phyloP scores from a whole-genome alignment of 805 yeast species.

The Candida insectalens region DNA sequence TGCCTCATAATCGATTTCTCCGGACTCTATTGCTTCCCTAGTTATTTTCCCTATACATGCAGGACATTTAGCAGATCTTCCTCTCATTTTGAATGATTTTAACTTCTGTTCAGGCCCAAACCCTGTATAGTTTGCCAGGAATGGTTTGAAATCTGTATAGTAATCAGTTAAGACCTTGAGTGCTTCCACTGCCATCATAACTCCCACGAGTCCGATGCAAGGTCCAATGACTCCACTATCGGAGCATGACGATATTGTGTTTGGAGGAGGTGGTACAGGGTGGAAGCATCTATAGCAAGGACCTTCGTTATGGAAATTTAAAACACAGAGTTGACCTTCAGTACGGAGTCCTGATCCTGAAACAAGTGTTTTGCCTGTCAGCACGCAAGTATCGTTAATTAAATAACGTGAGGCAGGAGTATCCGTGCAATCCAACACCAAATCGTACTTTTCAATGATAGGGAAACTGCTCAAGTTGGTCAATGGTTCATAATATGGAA shows the following conservation, averaged over 20 bases:
- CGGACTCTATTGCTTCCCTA: slow-evolving; percentile 31
- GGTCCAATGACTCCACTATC: slow-evolving; percentile 96
- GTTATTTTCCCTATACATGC: slow-evolving; percentile 53
- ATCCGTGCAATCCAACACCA: slow-evolving; percentile 90
- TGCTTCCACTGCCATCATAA: slow-evolving; percentile 81
- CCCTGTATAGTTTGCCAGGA: slow-evolving; percentile 58
- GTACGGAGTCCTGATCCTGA: slow-evolving; percentile 89
- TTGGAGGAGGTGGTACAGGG: slow-evolving; percentile 84
- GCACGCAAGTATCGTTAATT: slow-evolving; percentile 74
- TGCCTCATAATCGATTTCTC: slow-evolving; percentile 48
- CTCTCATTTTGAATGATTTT: slow-evolving; percentile 73
- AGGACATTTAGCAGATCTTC: slow-evolving; percentile 46
- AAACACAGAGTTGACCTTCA: slow-evolving; percentile 80
- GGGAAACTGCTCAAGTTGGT: slow-evolving; percentile 49
- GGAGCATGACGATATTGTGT: slow-evolving; percentile 71
- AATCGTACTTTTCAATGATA: slow-evolving; percentile 56
- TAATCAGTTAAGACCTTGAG: slow-evolving; percentile 58
- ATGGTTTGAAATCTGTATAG: slow-evolving; percentile 57
- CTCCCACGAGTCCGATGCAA: slow-evolving; percentile 88
- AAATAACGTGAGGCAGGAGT: slow-evolving; percentile 82
- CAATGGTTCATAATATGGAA: slow-evolving; percentile 43
- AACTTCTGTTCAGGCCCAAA: slow-evolving; percentile 51
- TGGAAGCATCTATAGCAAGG: slow-evolving; percentile 95
- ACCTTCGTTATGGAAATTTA: slow-evolving; percentile 56
- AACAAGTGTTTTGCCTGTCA: slow-evolving; percentile 59